Evolutionary conservation across 177 flowering plant species (phyloP).

Genomic region (Vitis hybrid): DNA sequence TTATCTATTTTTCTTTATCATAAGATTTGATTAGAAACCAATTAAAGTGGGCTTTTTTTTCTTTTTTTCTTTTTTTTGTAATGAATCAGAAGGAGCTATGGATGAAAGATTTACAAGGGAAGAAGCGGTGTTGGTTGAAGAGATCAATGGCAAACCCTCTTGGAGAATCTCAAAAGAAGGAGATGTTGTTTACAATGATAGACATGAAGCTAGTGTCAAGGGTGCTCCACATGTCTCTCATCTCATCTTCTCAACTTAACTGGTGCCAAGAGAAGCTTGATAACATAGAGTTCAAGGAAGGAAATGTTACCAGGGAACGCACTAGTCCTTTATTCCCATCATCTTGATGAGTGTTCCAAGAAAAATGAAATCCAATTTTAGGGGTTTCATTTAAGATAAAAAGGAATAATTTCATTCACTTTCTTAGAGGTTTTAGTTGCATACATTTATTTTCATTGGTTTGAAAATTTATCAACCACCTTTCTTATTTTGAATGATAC

Average conservation of each 20-base stretch:
- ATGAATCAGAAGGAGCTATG: constrained; percentile 32
- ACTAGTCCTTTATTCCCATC: constrained; percentile 30
- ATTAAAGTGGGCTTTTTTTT: background rate
- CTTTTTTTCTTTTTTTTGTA: background rate
- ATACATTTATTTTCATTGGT: too few species aligned
- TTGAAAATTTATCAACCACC: too few species aligned
- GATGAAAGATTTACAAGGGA: constrained; percentile 39
- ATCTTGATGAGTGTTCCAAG: constrained; percentile 11
- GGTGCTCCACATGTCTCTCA: constrained; percentile 40
- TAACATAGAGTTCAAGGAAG: constrained; percentile 29
- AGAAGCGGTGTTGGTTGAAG: constrained; percentile 44
- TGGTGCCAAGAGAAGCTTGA: constrained; percentile 59
- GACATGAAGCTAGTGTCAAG: constrained; percentile 48
- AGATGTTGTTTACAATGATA: constrained; percentile 36
- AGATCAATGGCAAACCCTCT: constrained; percentile 9
- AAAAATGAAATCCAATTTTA: constrained; percentile 8
- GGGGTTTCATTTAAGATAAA: constrained; percentile 7
- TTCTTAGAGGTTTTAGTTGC: too few species aligned
- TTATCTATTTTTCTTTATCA: too few species aligned
- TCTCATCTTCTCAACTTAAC: constrained; percentile 46
- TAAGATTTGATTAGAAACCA: too few species aligned
- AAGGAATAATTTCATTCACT: too few species aligned
- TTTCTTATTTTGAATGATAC: too few species aligned
- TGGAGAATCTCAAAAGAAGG: constrained; percentile 29
- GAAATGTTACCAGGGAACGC: constrained; percentile 22